These are phyloP conservation scores for Aspergillus sojae DNA, from an alignment of 2,329 filamentous ascomycete species.

Conservation along the genomic window DNA sequence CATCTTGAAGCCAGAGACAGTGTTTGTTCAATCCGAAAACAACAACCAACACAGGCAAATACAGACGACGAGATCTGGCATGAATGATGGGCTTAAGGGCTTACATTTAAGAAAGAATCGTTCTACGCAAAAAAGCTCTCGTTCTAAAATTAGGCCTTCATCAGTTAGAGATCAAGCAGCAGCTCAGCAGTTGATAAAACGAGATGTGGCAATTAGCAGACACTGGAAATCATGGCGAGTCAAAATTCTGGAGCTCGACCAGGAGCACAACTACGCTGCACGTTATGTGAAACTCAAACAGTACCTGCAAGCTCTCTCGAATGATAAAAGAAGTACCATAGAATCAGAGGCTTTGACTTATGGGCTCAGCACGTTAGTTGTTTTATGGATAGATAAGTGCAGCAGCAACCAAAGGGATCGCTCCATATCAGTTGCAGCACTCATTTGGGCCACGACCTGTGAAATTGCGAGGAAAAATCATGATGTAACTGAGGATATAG, in stretches of 20 bases:
- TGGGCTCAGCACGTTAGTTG: slow-evolving; percentile 26
- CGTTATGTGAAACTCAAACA: slow-evolving; percentile 9
- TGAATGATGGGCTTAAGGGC: not conserved
- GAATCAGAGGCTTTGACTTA: slow-evolving; percentile 48
- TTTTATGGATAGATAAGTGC: slow-evolving; percentile 21
- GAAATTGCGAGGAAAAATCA: not conserved
- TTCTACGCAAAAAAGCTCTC: not conserved
- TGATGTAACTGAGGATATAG: not conserved
- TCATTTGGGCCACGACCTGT: slow-evolving; percentile 39
- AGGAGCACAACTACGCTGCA: not conserved
- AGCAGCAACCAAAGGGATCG: not conserved
- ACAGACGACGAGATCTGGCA: not conserved
- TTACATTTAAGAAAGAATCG: not conserved
- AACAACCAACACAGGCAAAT: not conserved
- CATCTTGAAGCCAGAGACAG: slow-evolving; percentile 5
- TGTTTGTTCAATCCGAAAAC: slow-evolving; percentile 2
- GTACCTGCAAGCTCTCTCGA: slow-evolving; percentile 4
- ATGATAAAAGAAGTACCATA: slow-evolving; percentile 35
- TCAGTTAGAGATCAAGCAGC: not conserved
- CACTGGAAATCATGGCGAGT: slow-evolving; percentile 6
- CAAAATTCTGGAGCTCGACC: slow-evolving; percentile 1
- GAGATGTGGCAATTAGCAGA: not conserved
- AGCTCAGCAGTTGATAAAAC: not conserved
- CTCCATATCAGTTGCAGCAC: slow-evolving; percentile 8
- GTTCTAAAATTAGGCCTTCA: not conserved